Base-by-base conservation (phyloP, 2,329 filamentous ascomycete species). In the Hypoxylon sp. region DNA sequence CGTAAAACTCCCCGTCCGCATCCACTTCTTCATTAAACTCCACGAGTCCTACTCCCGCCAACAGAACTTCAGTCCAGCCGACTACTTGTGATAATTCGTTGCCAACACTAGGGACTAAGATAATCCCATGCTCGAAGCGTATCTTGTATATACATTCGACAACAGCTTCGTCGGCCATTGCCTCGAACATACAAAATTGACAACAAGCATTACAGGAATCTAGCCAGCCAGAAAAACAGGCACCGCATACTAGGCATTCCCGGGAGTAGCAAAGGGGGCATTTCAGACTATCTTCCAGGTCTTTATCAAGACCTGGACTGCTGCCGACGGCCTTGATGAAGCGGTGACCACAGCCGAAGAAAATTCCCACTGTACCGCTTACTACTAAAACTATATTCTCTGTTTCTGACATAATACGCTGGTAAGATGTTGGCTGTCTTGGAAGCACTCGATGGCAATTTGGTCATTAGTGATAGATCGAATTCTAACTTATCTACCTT, bases 71-170 rank as follows among this genome's bases (percentile, higher is more conserved):
- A n/a, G 53, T 34, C 61, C 48, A 68, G 8, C 21, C 16, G n/a
- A 32, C 23, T 9, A 55, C 16, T 9, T 30, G 14, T 1, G 53
- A 14, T n/a, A 7, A 2, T 7, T 65, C 61, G 29, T 51, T 29
- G 3, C 43, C 54, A 16, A 54, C 19, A 1, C 14, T 14, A 8
- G 61, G 65, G 9, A 65, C 54, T 11, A 63, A 1, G 57, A 83
- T 79, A 2, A 80, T 80, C 29, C 76, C 78, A 41, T 75, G 69
- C 16, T 76, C 71, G 63, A 82, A 80, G 12, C 77, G 61, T 5
- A 83, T 75, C 53, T 81, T 75, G 56, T 79, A 71, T 3, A 79
- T 76, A 2, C 76, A 78, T 6, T 75, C 73, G n/a, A 76, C 71
- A 8, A 83, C 73, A 2, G 80, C 80, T 37, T 65, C 27, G 27